Percentiles rank a stretch among this genome's conserved stretches.
phyloP scores from a whole-genome alignment of 768 basidiomycete species.

The Boletus pseudopeckii region DNA sequence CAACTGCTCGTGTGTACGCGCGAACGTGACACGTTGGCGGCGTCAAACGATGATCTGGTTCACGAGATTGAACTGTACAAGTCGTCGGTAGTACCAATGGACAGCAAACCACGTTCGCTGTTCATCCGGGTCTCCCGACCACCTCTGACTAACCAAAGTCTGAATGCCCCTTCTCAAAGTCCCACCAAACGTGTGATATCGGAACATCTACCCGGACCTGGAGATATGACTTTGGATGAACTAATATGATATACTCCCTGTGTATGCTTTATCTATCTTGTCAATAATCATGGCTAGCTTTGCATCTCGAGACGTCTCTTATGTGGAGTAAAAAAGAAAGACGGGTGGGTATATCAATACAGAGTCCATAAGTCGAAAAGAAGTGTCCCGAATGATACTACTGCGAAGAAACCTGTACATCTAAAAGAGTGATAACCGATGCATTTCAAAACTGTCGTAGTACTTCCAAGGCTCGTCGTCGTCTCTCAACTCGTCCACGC shows the following conservation, averaged over 20 bases:
- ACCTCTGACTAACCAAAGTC: conserved; percentile 44
- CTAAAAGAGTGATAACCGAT: conserved; percentile 8
- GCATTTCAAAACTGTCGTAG: conserved; percentile 25
- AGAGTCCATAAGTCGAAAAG: background rate
- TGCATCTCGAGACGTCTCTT: background rate
- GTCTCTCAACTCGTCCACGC: conserved; percentile 27
- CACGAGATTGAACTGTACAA: conserved; percentile 60
- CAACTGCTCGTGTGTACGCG: conserved; percentile 45
- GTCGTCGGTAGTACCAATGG: conserved; percentile 48
- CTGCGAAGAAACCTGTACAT: background rate
- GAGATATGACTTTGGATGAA: conserved; percentile 54
- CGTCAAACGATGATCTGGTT: conserved; percentile 44
- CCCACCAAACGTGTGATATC: conserved; percentile 18
- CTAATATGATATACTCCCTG: conserved; percentile 23
- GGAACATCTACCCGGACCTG: conserved; percentile 38
- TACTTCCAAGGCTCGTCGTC: conserved; percentile 31
- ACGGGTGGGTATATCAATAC: background rate
- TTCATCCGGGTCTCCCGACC: conserved; percentile 45
- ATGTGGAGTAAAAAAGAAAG: background rate
- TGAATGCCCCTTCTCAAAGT: conserved; percentile 27
- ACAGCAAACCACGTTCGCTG: conserved; percentile 51
- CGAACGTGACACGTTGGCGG: conserved; percentile 46
- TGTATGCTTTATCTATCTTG: conserved; percentile 16
- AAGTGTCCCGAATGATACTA: background rate
- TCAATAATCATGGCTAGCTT: conserved; percentile 3